Evolutionary conservation across 768 basidiomycete genomes (phyloP).

Genomic region (Tricholoma sp.): DNA sequence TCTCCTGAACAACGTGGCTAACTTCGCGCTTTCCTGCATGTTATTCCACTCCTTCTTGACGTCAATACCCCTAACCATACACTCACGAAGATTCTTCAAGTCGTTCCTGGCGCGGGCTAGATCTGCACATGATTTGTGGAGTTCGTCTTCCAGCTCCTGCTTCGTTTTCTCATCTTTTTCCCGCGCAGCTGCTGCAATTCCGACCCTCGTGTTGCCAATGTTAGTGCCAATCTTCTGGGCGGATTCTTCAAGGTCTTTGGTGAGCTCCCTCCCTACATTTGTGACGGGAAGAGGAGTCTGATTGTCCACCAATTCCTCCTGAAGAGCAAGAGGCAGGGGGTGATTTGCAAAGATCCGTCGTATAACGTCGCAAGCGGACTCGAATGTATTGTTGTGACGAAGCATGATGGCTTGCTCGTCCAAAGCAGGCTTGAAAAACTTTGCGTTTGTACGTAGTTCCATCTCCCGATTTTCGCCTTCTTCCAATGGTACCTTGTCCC

Average conservation of each 20-base stretch:
- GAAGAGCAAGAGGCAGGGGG: constrained; percentile 28
- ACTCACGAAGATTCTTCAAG: not conserved
- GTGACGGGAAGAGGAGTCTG: constrained; percentile 20
- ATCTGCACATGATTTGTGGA: not conserved
- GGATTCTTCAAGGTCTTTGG: constrained; percentile 2
- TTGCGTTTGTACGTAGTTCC: constrained; percentile 13
- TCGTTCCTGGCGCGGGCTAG: not conserved
- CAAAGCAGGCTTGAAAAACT: constrained; percentile 7
- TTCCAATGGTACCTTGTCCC: constrained; percentile 18
- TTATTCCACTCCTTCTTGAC: not conserved
- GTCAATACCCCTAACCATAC: not conserved
- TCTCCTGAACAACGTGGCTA: not conserved
- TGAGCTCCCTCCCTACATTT: not conserved
- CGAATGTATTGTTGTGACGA: constrained; percentile 25
- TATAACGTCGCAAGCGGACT: constrained; percentile 23
- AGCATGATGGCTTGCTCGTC: constrained; percentile 16
- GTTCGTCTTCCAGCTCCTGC: not conserved
- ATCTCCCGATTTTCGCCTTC: constrained; percentile 15
- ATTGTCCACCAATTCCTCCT: constrained; percentile 6
- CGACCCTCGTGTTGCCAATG: not conserved
- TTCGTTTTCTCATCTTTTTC: not conserved
- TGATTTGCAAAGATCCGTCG: constrained; percentile 24
- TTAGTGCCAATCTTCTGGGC: no score
- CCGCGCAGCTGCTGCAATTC: not conserved
- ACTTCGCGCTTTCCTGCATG: not conserved